Evolutionary conservation across 2,329 filamentous ascomycete genomes (phyloP), one percentile per base, ranked within the genome.

Genomic region (Epichloe aotearoae): DNA sequence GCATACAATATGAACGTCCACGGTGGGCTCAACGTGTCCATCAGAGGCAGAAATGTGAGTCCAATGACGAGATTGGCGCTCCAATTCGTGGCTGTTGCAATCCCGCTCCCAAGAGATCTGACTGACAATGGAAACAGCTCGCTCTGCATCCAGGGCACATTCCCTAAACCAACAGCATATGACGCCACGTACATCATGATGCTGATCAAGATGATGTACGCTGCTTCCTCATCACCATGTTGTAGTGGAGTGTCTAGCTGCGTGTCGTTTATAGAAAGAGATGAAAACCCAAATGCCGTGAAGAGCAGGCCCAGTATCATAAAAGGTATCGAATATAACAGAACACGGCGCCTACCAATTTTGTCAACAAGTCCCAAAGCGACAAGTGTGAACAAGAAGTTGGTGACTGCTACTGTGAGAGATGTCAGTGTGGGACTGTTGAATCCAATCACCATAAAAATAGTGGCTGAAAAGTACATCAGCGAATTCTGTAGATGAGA

Each of bases 121-220:
- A 89, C 85, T 33, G 76, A 75, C 46, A 90, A 73, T 1, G 89
- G 86, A 62, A 96, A 96, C 34, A 95, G 77, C 69, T 97, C 91
- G 58, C 84, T 88, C 69, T 95, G 90, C 75, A 95, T 91, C 91
- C 91, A 97, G 0, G 91, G 90, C 3, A 97, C 88, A 59, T 89
- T 94, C 8, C 91, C 91, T 2, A 97, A 75, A 2, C 91, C 91
- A 1, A 90, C 73, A 1, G 91, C 91, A 63, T 94, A 97, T 1
- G 84, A 76, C 8, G 87, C 84, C 2, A 95, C 89, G 65, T 94
- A 96, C 1, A 88, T 58, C 65, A 89, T 84, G 64, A 96, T 83
- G 56, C 84, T 84, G 40, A 79, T 55, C 2, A 96, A 76, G 42
- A 96, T 84, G 17, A 83, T 62, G 30, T 72, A 52, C 3, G 78